Conservation (phyloP, 805 yeast genomes). For the Debaryomyces prosopidis region DNA sequence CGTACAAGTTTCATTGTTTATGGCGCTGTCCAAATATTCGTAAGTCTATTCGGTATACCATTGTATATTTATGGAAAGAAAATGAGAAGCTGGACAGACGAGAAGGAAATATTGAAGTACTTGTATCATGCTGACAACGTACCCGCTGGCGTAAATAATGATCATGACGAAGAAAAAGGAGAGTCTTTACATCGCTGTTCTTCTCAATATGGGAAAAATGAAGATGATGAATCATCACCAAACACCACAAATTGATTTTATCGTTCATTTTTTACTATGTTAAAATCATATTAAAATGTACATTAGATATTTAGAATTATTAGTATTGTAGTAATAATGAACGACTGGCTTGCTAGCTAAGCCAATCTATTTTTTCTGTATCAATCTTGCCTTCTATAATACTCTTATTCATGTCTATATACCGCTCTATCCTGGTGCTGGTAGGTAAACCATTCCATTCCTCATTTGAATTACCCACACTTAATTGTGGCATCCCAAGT, state of each 20-base stretch:
- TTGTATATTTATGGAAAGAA: conserved; percentile 56
- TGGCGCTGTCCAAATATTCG: conserved; percentile 50
- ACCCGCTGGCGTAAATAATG: background rate
- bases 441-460: conserved; percentile 63
- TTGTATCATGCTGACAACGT: conserved; percentile 24
- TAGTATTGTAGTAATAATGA: too few species aligned
- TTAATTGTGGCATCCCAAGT: conserved; percentile 64
- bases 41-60: conserved; percentile 51
- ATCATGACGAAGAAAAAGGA: too few species aligned
- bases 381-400: background rate
- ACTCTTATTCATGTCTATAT: conserved; percentile 16
- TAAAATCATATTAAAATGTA: background rate
- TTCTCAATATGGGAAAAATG: background rate
- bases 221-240: background rate
- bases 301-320: too few species aligned
- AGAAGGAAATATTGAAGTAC: conserved; percentile 39
- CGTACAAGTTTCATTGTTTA: conserved; percentile 50
- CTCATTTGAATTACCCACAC: conserved; percentile 22
- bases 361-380: background rate
- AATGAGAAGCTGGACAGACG: conserved; percentile 52
- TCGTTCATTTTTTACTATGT: background rate
- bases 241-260: background rate
- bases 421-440: conserved; percentile 43
- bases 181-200: background rate
- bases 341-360: background rate